Evolutionary conservation across 139 green algal genomes (phyloP).

Genomic region (Yamagishiella unicocca): DNA sequence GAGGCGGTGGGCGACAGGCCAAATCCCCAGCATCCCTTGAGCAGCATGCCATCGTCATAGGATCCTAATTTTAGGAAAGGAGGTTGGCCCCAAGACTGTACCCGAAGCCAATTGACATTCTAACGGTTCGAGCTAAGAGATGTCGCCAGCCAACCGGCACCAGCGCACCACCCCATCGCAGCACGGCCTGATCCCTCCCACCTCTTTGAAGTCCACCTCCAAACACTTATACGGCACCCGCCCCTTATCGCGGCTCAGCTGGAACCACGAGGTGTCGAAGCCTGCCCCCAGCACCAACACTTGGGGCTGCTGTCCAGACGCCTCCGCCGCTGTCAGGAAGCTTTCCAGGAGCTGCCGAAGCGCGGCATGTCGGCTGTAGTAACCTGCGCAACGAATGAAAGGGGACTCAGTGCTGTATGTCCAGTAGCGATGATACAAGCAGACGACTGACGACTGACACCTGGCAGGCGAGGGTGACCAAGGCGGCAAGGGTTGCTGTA

Average conservation of each 20-base stretch:
- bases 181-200: not conserved
- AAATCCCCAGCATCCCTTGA: too few species aligned
- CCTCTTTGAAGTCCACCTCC: constrained; percentile 86
- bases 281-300: constrained; percentile 88
- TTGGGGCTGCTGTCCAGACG: constrained; percentile 61
- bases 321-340: constrained; percentile 66
- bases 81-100: too few species aligned
- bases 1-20: too few species aligned
- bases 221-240: constrained; percentile 62
- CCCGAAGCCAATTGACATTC: too few species aligned
- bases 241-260: constrained; percentile 58
- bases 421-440: not conserved
- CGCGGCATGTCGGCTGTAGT: constrained; percentile 80
- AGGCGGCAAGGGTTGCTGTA: too few species aligned
- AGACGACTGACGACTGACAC: too few species aligned
- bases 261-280: constrained; percentile 91
- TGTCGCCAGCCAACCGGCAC: too few species aligned
- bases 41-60: too few species aligned
- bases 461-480: too few species aligned
- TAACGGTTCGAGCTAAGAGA: too few species aligned
- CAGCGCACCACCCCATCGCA: not conserved
- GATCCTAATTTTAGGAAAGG: too few species aligned
- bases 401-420: not conserved
- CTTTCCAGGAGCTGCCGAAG: constrained; percentile 71
- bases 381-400: constrained; percentile 71